Conservation (phyloP, 2,329 filamentous ascomycete species). For the Aspergillus jensenii region DNA sequence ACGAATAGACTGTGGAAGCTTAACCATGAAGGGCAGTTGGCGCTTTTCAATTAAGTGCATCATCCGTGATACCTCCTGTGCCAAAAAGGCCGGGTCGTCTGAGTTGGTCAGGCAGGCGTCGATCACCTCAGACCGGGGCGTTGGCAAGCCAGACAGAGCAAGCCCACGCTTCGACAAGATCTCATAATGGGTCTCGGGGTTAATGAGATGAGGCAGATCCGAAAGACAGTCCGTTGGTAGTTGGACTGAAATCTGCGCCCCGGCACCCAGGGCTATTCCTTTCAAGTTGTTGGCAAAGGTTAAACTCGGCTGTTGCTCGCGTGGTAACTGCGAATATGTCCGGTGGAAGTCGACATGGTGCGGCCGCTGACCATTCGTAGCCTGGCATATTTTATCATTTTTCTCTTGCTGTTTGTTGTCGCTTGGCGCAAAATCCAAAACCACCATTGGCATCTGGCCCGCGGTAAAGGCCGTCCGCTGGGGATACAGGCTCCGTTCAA, state of each 20-base stretch:
- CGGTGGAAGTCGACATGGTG: too few relatives aligned
- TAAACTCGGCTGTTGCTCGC: not conserved
- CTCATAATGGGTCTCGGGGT: slow-evolving; percentile 2
- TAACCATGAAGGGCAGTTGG: not conserved
- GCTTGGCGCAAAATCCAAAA: too few relatives aligned
- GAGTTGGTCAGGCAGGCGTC: not conserved
- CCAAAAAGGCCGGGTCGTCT: not conserved
- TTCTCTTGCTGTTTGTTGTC: too few relatives aligned
- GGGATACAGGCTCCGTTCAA: too few relatives aligned
- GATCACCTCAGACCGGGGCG: not conserved
- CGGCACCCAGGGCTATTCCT: too few relatives aligned
- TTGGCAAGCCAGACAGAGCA: not conserved
- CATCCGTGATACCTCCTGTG: not conserved
- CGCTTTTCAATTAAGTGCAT: not conserved
- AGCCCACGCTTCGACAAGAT: slow-evolving; percentile 3
- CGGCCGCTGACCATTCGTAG: too few relatives aligned
- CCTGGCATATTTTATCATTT: too few relatives aligned
- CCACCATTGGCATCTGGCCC: too few relatives aligned
- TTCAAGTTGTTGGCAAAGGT: not conserved
- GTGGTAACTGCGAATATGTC: too few relatives aligned
- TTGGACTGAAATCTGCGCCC: not conserved
- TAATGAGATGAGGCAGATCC: not conserved
- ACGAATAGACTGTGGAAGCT: not conserved
- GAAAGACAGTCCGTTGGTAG: not conserved
- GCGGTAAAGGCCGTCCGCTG: too few relatives aligned